A percentile compares a stretch with the other conserved stretches of the same genome.
These are phyloP conservation scores for Oligophagozyma castellii DNA, from an alignment of 1,139 yeast genomes.

Conservation along the genomic window DNA sequence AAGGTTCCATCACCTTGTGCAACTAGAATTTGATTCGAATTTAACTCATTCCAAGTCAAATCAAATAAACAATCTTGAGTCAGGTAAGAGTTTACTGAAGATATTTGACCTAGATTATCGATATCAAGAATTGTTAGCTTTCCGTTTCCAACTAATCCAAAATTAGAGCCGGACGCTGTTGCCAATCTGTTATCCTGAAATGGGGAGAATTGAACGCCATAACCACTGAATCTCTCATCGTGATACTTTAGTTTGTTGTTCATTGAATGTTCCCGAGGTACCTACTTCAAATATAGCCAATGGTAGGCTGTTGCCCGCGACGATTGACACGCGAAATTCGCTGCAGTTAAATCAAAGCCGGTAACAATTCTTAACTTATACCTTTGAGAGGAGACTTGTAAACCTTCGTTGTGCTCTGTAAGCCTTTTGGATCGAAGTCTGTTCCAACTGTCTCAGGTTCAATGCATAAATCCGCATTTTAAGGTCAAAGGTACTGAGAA, in stretches of 20 bases:
- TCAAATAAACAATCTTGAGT: slow-evolving; percentile 92
- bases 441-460: no score
- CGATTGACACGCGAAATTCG: no score
- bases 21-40: slow-evolving; percentile 71
- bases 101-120: slow-evolving; percentile 47
- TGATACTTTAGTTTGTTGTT: slow-evolving; percentile 48
- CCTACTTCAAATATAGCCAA: no score
- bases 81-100: slow-evolving; percentile 50
- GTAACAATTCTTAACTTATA: no score
- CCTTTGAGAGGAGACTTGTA: no score
- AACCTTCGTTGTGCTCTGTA: no score
- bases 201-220: slow-evolving; percentile 82
- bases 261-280: no score
- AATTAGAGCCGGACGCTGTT: slow-evolving; percentile 83
- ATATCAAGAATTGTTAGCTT: slow-evolving; percentile 58
- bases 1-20: slow-evolving; percentile 89
- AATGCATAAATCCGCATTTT: no score
- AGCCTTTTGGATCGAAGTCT: no score
- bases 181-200: slow-evolving; percentile 82
- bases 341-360: no score
- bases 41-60: slow-evolving; percentile 78
- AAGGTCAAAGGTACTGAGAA: no score
- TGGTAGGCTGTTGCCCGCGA: no score
- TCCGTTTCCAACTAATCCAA: slow-evolving; percentile 92
- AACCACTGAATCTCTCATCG: slow-evolving; percentile 77